Conservation (phyloP, 352 stramenopile genomes). For the Globisporangium echinulatum region DNA sequence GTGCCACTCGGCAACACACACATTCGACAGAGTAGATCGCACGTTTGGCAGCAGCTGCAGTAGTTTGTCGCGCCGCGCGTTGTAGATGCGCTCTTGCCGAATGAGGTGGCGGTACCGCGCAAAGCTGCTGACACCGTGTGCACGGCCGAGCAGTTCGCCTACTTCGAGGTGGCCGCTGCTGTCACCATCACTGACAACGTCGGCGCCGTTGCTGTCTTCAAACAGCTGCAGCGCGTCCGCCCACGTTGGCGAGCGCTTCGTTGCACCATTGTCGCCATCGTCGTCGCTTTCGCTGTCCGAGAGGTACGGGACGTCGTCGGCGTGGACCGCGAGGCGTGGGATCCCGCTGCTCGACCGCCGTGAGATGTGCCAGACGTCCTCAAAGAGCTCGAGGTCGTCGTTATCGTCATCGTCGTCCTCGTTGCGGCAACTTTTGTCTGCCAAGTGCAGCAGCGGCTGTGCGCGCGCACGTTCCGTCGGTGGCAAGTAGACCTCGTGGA, state of each 20-base stretch:
- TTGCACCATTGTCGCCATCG: conserved; percentile 17
- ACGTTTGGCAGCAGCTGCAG: conserved; percentile 53
- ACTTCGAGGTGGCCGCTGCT: conserved; percentile 21
- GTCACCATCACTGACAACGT: background rate
- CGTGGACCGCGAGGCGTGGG: conserved; percentile 22
- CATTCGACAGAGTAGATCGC: background rate
- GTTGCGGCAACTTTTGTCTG: background rate
- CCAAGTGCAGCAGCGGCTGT: conserved; percentile 15
- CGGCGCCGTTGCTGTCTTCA: conserved; percentile 5
- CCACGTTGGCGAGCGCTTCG: conserved; percentile 13
- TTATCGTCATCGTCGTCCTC: background rate
- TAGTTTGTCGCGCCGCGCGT: conserved; percentile 36
- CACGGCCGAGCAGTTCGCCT: conserved; percentile 32
- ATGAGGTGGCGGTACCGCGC: conserved; percentile 52
- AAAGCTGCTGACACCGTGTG: conserved; percentile 33
- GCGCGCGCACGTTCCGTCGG: conserved; percentile 18
- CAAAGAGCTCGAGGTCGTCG: conserved; percentile 12
- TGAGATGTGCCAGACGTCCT: conserved; percentile 41
- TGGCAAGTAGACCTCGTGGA: conserved; percentile 18
- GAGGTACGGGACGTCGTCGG: conserved; percentile 43
- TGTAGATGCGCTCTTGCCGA: conserved; percentile 53
- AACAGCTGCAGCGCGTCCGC: conserved; percentile 27
- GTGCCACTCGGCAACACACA: background rate
- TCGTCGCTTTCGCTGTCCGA: conserved; percentile 79
- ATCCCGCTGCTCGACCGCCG: conserved; percentile 17